phyloP scores from a whole-genome alignment of 2,329 filamentous ascomycete genomes.

The Alternaria alternata region DNA sequence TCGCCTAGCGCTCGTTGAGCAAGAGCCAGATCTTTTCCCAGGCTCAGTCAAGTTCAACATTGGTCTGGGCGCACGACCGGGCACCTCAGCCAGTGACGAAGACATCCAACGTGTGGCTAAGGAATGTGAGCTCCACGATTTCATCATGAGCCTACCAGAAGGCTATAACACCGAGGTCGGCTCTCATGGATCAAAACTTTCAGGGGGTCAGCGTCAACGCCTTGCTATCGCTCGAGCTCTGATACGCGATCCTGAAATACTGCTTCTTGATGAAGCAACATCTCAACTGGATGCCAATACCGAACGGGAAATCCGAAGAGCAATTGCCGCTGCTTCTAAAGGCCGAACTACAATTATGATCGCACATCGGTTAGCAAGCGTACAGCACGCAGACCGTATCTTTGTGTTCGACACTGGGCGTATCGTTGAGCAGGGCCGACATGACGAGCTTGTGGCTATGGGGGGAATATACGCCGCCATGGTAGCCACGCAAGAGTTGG shows the following conservation, averaged over 20 bases:
- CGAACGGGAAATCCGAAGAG: slow-evolving; percentile 54
- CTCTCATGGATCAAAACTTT: slow-evolving; percentile 53
- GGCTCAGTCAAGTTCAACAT: slow-evolving; percentile 57
- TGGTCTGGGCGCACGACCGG: slow-evolving; percentile 49
- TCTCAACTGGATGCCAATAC: slow-evolving; percentile 57
- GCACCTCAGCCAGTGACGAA: slow-evolving; percentile 30
- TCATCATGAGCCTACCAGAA: slow-evolving; percentile 57
- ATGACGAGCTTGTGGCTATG: slow-evolving; percentile 63
- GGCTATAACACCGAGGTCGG: slow-evolving; percentile 58
- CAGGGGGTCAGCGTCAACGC: slow-evolving; percentile 57
- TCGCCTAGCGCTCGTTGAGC: slow-evolving; percentile 53
- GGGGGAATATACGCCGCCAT: slow-evolving; percentile 48
- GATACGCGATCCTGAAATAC: slow-evolving; percentile 55
- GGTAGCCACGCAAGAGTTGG: slow-evolving; percentile 49
- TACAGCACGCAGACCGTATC: slow-evolving; percentile 81
- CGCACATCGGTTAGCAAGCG: slow-evolving; percentile 77
- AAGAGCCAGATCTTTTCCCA: slow-evolving; percentile 57
- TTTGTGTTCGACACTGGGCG: slow-evolving; percentile 76
- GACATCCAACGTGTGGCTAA: slow-evolving; percentile 49
- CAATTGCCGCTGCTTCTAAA: slow-evolving; percentile 52
- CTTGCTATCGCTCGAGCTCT: slow-evolving; percentile 58
- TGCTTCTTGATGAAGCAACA: slow-evolving; percentile 58
- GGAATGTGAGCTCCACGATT: slow-evolving; percentile 57
- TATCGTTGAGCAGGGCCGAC: slow-evolving; percentile 68
- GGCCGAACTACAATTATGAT: slow-evolving; percentile 74